Conservation (phyloP, 1,139 yeast genomes). For the Suzukiozyma palmioleophila region DNA sequence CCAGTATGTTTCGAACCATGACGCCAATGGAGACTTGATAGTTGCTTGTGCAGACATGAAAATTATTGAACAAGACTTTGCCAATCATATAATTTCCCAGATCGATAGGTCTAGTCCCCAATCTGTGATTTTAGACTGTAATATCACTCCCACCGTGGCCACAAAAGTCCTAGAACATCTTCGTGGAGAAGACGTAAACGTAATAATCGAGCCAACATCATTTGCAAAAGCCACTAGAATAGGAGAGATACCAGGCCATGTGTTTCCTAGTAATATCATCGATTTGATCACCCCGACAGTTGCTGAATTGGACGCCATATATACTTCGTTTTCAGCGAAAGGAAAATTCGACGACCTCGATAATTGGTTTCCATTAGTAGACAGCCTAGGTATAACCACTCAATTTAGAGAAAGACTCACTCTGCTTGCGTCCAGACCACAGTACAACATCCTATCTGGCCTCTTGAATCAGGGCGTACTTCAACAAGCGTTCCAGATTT, state of each 20-base stretch:
- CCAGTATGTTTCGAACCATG: conserved; percentile 69
- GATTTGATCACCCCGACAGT: conserved; percentile 64
- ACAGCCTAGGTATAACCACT: conserved; percentile 51
- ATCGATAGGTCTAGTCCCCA: conserved; percentile 32
- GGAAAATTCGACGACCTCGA: conserved; percentile 59
- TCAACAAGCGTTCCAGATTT: conserved; percentile 64
- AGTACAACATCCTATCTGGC: conserved; percentile 16
- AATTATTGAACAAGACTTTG: conserved; percentile 48
- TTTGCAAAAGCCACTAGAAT: conserved; percentile 50
- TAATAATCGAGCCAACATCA: conserved; percentile 78
- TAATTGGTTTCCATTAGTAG: conserved; percentile 72
- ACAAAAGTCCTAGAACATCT: conserved; percentile 13
- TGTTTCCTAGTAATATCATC: conserved; percentile 30
- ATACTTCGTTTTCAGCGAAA: conserved; percentile 39
- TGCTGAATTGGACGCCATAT: conserved; percentile 54
- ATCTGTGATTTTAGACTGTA: conserved; percentile 63
- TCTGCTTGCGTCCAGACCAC: conserved; percentile 15
- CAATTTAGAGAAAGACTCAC: conserved; percentile 39
- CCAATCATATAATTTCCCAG: conserved; percentile 33
- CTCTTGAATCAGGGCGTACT: conserved; percentile 48
- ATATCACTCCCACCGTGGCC: conserved; percentile 47
- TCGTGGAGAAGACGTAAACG: conserved; percentile 16
- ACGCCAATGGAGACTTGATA: conserved; percentile 54
- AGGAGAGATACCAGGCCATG: conserved; percentile 19
- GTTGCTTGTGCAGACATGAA: conserved; percentile 86